These are phyloP conservation scores for Chrysanthemum makinoi DNA, from an alignment of 129 eudicot species.

Conservation along the genomic window DNA sequence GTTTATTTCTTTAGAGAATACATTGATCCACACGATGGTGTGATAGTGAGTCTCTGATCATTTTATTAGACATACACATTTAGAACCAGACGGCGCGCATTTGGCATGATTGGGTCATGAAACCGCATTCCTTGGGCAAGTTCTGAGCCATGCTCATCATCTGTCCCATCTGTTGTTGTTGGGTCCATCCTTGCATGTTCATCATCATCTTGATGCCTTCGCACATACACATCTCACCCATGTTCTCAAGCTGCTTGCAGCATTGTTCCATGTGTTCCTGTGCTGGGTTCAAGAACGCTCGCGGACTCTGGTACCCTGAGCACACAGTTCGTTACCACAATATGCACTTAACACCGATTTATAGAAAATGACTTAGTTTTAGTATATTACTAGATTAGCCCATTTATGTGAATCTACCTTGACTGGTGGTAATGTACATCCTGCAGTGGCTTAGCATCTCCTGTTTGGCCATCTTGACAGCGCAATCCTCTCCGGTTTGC, in stretches of 20 bases:
- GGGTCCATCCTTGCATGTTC: conserved; percentile 17
- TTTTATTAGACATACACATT: not conserved
- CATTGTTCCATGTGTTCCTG: conserved; percentile 8
- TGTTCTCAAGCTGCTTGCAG: conserved; percentile 24
- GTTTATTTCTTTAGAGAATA: not conserved
- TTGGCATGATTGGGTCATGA: not conserved
- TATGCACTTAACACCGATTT: not conserved
- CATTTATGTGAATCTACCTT: not conserved
- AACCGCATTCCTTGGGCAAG: not conserved
- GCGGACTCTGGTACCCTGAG: not conserved
- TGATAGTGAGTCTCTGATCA: conserved; percentile 5
- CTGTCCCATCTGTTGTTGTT: not conserved
- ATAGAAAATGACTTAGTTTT: not conserved
- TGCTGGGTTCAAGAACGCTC: not conserved
- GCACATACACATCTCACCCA: conserved; percentile 28
- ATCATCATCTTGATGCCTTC: not conserved
- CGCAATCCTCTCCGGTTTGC: not conserved
- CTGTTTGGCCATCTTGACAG: conserved; percentile 9
- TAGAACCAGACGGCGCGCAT: not conserved
- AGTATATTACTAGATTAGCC: not conserved
- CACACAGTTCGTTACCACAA: not conserved
- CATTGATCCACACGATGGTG: not conserved
- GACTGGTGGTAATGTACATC: conserved; percentile 11
- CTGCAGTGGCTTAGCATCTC: conserved; percentile 31
- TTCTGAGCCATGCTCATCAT: not conserved